Evolutionary conservation across 805 yeast species (phyloP), one percentile per base, ranked within the genome.

Genomic region (Starmera pachycereana): DNA sequence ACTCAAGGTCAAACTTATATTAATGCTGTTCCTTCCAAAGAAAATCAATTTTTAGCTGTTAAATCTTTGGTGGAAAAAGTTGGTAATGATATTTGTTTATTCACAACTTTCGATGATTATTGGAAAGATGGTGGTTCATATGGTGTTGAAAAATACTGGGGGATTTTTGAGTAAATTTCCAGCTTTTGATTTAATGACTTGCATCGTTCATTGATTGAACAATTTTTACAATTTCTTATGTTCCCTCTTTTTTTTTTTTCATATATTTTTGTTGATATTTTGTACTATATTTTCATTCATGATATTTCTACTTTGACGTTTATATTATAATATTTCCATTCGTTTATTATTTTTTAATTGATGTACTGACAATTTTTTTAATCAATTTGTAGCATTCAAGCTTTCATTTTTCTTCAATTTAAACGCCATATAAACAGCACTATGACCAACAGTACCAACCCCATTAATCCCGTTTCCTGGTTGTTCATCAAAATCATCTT

Each of bases 351-450:
- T 22, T 22, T 22, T 22, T 22, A n/a, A n/a, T n/a, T n/a, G n/a
- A n/a, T n/a, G n/a, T n/a, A n/a, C n/a, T 22, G 25, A 22, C 7
- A 22, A 22, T 7, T 22, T 22, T 22, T 6, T 22, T 8, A 6
- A 22, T 22, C 27, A 22, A 4, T 8, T 22, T 22, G 27, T 22
- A 22, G 27, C 27, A 22, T 22, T 22, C 27, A 32, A 38, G 37
- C 35, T 37, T 12, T 25, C 32, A 25, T 28, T 14, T 10, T 33
- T 27, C 13, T 30, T 51, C 32, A 44, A 42, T 53, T 71, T 75
- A 72, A 72, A 78, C 2, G 86, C 84, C 54, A 87, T 57, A 53
- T 83, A 88, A 51, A 70, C 68, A 2, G 87, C 85, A 38, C 83
- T 74, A 52, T 86, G 94, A 6, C 94, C 87, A 31, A 79, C 54